A percentile compares a stretch with the other conserved stretches of the same genome.
Conservation (phyloP, 73 alveolate genomes). For the Durusdinium trenchii region DNA sequence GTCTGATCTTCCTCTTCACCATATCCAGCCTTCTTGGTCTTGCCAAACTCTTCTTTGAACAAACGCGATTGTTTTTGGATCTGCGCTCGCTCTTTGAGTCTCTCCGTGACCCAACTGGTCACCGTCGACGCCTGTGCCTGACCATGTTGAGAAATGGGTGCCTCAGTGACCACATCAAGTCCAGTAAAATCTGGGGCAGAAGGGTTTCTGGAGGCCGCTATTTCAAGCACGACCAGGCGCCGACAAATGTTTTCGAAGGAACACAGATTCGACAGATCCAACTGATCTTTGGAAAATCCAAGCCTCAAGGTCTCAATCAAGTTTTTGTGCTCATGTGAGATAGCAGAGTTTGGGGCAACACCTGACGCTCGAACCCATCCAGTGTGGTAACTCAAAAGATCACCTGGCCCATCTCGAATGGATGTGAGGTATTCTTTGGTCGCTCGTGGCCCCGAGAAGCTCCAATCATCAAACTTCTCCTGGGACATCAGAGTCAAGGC, state of each 20-base stretch:
- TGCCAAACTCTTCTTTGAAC: background rate
- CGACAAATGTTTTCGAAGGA: background rate
- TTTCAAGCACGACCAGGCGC: conserved; percentile 14
- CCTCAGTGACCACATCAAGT: background rate
- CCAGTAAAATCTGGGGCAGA: background rate
- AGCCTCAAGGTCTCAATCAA: background rate
- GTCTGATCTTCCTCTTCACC: background rate
- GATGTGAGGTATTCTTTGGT: conserved; percentile 15
- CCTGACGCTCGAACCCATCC: conserved; percentile 34
- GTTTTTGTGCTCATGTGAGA: background rate
- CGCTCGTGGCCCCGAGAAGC: conserved; percentile 33
- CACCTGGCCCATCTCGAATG: background rate
- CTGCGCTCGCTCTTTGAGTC: conserved; percentile 13
- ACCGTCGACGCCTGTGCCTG: background rate
- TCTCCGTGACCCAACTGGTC: background rate
- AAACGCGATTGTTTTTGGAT: conserved; percentile 5
- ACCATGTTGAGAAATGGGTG: background rate
- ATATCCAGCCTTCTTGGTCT: background rate
- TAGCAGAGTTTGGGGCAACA: background rate
- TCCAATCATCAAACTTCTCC: conserved; percentile 17
- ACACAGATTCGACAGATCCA: background rate
- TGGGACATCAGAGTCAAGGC: conserved; percentile 1
- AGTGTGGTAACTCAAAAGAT: background rate
- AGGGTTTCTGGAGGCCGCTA: conserved; percentile 12
- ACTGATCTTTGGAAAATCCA: background rate